These are phyloP conservation scores for Fusarium sublunatum DNA, from an alignment of 2,329 filamentous ascomycete genomes.

Conservation along the genomic window DNA sequence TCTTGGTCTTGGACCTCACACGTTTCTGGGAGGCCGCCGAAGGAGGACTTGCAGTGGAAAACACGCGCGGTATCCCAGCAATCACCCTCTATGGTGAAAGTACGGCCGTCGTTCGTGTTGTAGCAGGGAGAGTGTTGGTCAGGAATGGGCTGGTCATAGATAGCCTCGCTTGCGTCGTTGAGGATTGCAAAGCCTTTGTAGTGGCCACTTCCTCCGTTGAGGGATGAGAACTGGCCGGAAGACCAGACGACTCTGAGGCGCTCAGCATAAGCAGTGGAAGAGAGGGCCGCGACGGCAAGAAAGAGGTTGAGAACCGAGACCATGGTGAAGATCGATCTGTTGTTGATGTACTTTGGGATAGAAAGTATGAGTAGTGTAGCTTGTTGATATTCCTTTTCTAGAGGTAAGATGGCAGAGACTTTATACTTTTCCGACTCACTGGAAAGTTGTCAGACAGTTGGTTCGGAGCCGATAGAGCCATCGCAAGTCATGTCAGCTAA, in stretches of 20 bases:
- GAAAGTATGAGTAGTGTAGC: no score
- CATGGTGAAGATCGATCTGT: no score
- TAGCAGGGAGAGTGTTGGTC: neutral
- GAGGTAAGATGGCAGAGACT: no score
- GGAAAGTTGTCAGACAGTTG: no score
- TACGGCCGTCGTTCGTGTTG: neutral
- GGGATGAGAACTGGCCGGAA: neutral
- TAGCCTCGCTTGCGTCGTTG: neutral
- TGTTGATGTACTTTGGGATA: no score
- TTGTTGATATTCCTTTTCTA: no score
- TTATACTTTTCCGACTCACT: no score
- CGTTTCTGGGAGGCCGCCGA: neutral
- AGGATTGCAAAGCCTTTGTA: neutral
- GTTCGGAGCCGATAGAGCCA: no score
- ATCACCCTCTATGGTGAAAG: neutral
- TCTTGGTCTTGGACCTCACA: neutral
- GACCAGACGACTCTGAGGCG: neutral
- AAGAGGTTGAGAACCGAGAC: no score
- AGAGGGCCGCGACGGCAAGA: neutral
- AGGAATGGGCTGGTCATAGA: neutral
- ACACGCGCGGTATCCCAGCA: neutral
- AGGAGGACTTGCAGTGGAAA: neutral
- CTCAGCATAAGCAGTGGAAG: neutral
- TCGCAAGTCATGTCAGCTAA: no score
- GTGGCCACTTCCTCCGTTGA: neutral